These are phyloP conservation scores for Blastosporella zonata DNA, from an alignment of 1,284 basidiomycete genomes.

Conservation along the genomic window DNA sequence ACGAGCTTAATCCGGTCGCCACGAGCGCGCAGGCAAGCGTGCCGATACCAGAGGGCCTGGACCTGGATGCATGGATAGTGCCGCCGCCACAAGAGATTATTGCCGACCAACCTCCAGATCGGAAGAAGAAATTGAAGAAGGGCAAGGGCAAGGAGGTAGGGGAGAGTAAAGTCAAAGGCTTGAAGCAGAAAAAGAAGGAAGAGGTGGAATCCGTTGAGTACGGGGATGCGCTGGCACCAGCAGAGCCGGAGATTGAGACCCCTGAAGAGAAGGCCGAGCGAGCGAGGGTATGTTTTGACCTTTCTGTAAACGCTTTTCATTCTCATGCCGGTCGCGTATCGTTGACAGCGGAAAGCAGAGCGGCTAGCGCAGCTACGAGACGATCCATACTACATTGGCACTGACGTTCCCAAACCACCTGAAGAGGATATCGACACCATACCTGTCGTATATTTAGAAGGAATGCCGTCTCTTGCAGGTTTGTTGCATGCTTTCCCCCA, in stretches of 20 bases:
- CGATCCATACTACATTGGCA: constrained; percentile 87
- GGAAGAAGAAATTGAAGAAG: constrained; percentile 55
- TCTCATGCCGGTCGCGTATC: constrained; percentile 6
- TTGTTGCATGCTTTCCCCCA: constrained; percentile 28
- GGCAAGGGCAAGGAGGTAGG: constrained; percentile 38
- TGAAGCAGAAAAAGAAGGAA: constrained; percentile 28
- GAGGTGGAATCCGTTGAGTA: constrained; percentile 31
- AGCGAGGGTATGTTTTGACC: constrained; percentile 45
- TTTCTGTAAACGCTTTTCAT: not conserved
- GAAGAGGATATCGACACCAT: constrained; percentile 78
- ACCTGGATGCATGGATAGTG: constrained; percentile 85
- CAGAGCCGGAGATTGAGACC: constrained; percentile 45
- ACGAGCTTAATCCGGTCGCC: constrained; percentile 88
- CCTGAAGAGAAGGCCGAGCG: constrained; percentile 55
- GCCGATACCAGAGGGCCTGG: constrained; percentile 77
- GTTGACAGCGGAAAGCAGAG: constrained; percentile 65
- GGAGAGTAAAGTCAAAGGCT: constrained; percentile 27
- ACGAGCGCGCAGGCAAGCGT: constrained; percentile 79
- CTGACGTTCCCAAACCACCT: constrained; percentile 45
- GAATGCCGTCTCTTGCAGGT: constrained; percentile 46
- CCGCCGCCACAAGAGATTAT: constrained; percentile 51
- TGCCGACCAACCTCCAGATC: constrained; percentile 34
- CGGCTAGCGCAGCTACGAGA: constrained; percentile 71
- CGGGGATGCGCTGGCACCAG: constrained; percentile 32
- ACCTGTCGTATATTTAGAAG: constrained; percentile 80